These are phyloP conservation scores for Tricholoma sp. DNA, from an alignment of 768 basidiomycete species.

Conservation along the genomic window DNA sequence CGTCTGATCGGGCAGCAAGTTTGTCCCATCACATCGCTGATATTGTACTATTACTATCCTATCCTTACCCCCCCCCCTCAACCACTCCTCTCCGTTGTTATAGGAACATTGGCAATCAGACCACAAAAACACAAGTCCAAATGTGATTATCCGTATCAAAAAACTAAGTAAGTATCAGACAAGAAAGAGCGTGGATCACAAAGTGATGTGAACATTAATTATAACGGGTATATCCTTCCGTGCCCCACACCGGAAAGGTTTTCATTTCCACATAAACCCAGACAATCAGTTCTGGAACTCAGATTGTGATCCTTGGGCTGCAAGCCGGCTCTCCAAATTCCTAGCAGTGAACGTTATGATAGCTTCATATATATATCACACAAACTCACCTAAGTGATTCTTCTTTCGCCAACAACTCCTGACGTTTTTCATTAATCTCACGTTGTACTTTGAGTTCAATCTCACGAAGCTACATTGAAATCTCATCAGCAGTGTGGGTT, in stretches of 20 bases:
- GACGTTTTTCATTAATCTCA: constrained; percentile 96
- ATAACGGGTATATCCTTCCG: constrained; percentile 15
- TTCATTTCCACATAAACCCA: constrained; percentile 3
- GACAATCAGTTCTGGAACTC: constrained; percentile 65
- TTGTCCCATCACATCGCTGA: constrained; percentile 5
- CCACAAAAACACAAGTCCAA: constrained; percentile 20
- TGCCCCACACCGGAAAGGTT: not conserved
- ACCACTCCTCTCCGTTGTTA: not conserved
- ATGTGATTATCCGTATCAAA: constrained; percentile 30
- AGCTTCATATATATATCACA: not conserved
- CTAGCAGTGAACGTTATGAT: constrained; percentile 30
- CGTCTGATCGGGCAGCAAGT: constrained; percentile 13
- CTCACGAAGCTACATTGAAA: constrained; percentile 69
- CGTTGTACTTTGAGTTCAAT: constrained; percentile 97
- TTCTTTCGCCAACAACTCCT: constrained; percentile 94
- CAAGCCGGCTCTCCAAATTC: constrained; percentile 86
- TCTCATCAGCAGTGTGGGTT: constrained; percentile 7
- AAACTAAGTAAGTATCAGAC: constrained; percentile 12
- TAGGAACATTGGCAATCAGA: constrained; percentile 2
- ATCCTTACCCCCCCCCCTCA: not conserved
- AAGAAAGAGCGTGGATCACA: constrained; percentile 15
- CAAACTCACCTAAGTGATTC: constrained; percentile 74
- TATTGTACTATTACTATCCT: not conserved
- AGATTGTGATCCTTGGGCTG: constrained; percentile 78
- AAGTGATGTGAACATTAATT: not conserved